Evolutionary conservation across 2,329 filamentous ascomycete species (phyloP), one percentile per base, ranked within the genome.

Genomic region (Xylaria sp.): DNA sequence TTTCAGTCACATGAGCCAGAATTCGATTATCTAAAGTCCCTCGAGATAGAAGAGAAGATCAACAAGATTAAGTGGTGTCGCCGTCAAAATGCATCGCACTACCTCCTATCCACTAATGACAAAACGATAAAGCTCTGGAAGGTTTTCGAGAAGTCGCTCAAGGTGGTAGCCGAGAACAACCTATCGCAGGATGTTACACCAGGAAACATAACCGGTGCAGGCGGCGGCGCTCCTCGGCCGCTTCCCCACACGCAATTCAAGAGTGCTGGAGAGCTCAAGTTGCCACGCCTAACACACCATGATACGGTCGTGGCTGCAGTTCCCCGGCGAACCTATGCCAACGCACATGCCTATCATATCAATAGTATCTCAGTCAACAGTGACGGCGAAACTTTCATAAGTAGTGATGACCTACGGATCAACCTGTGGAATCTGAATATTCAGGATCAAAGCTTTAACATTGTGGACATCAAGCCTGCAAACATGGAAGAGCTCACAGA

Each of bases 301-400:
- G 96, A 99, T 81, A 99, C 96, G 25, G 96, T 99, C 66, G 95
- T 99, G 72, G 96, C 96, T 49, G 96, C 96, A 46, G 95, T 98
- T 46, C 96, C 96, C 58, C 91, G 96, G 76, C 92, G 95, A 83
- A 98, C 95, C 48, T 99, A 98, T 81, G 94, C 96, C 75, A 99
- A 99, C 80, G 96, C 96, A 61, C 96, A 99, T 81, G 96, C 96
- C 74, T 99, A 99, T 81, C 96, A 99, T 83, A 98, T 99, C 88
- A 99, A 99, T 86, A 98, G 96, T 86, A 99, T 99, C 81, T 98
- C 96, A n/a, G 96, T 98, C 77, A 99, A 99, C 86, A 98, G 95
- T 80, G 96, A 99, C 80, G 96, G 95, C 66, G 96, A 99, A 85
- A 99, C 96, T 0, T 99, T 98, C 82, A 98, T 99, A 83, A 98